Conservation (phyloP, 2,329 filamentous ascomycete species). For the Aspergillaceae sp. region DNA sequence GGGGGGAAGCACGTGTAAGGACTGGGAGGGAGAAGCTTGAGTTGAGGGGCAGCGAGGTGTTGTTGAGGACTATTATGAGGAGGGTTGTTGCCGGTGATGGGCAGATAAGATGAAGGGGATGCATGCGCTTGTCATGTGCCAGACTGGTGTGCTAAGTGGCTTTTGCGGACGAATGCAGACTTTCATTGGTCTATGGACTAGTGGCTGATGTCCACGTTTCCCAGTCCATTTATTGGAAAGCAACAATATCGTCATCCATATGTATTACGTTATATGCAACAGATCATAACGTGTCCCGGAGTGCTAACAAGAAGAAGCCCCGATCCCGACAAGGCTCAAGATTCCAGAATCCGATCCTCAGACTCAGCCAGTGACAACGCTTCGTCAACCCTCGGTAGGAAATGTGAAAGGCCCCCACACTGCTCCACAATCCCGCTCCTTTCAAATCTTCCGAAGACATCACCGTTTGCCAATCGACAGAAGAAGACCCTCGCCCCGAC, state of each 20-base stretch:
- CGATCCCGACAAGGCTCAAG: conserved; percentile 4
- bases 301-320: too few species aligned
- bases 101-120: conserved; percentile 1
- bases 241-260: not conserved
- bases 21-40: conserved; percentile 13
- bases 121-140: not conserved
- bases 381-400: conserved; percentile 75
- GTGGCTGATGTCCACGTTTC: too few species aligned
- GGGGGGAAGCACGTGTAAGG: conserved; percentile 5
- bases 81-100: conserved; percentile 19
- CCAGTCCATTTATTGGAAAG: not conserved
- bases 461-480: conserved; percentile 45
- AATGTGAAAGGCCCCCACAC: conserved; percentile 68
- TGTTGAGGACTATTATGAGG: conserved; percentile 24
- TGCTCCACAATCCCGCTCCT: conserved; percentile 76
- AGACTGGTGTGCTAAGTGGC: not conserved
- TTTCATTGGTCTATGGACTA: too few species aligned
- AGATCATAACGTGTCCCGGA: too few species aligned
- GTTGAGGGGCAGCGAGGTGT: conserved; percentile 23
- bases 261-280: not conserved
- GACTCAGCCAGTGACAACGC: conserved; percentile 73
- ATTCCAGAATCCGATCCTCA: conserved; percentile 45
- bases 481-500: conserved; percentile 55
- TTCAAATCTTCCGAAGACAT: conserved; percentile 64
- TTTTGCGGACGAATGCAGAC: not conserved